Base-by-base conservation (phyloP, 441 rosid genomes). In the Jatropha multifida region DNA sequence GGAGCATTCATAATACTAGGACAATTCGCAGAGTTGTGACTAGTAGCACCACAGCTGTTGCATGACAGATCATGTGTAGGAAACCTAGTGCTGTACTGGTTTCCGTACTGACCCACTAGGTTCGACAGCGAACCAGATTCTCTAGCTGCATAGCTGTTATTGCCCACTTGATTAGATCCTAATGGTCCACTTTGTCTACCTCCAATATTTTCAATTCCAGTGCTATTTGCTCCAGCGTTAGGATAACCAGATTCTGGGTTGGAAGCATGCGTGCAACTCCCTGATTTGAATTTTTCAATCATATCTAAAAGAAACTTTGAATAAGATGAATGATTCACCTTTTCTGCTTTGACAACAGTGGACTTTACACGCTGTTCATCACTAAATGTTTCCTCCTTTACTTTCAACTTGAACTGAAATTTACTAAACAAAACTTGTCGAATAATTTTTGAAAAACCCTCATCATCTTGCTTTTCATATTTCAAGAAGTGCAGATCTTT, bases 281-380 rank as follows among this genome's bases (percentile, higher is more conserved):
- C 91, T 48, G 77, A 74, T 76, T 80, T 85, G 41, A 81, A 78
- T 82, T 88, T 91, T 49, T 79, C 83, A 78, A 95, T 81, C 76
- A 85, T 80, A 61, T 88, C 93, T 74, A 90, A 74, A 82, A 93
- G 86, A 78, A 71, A 85, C 82, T 84, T 87, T 48, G 98, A 80
- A 65, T 89, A 90, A 18, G 90, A 87, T 40, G 87, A 74, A 81
- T 85, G 83, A 71, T 88, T 84, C 41, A 90, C 79, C 82, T 81
- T 92, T 37, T 93, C 99, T 41, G 88, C 94, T 84, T 85, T 95
- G 75, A 91, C 88, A 61, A 91, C 88, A 5, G 90, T 92, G 48
- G 92, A 90, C 82, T 91, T 96, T 72, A 96, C 90, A 3, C 97
- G 94, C 83, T 87, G 93, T 74, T 96, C 99, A 69, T 96, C 97